Base-by-base conservation (phyloP, 2,329 filamentous ascomycete genomes). In the Helotiales sp. region DNA sequence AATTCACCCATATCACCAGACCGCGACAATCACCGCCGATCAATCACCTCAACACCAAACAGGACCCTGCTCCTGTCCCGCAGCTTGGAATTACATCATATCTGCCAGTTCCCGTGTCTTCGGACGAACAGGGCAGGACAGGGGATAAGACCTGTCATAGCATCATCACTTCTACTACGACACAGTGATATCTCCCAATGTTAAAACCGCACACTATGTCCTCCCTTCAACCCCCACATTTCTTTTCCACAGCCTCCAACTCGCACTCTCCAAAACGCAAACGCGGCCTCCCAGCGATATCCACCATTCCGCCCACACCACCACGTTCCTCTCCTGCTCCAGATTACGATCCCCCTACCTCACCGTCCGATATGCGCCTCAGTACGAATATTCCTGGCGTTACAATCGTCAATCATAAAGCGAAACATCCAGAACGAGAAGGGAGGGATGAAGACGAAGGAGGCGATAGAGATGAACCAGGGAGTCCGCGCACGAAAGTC, bases 401-500 rank as follows among this genome's bases (percentile, higher is more conserved):
- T 8, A 28, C 54, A 15, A 55, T 54, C 6, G 30, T 24, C 4
- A 34, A 28, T 26, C 50, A 49, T 45, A 24, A 43, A 15, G 24
- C 10, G 3, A 54, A 59, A 20, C n/a, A 32, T 17, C 3, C 10
- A 30, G 26, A 54, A 10, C 13, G 26, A 30, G 6, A 32, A 28
- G 5, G n/a, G n/a, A 54, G 24, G n/a, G 13, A 2, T 2, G 32
- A 4, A 28, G 37, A 43, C 8, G 63, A 66, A 6, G 66, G 68
- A 26, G 67, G 70, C 11, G 34, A 22, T 22, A 45, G 70, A 15
- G 34, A 22, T 22, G 49, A 55, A 7, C 52, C 61, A 22, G 69
- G 70, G 1, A 75, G 73, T 63, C 76, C 75, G 20, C 69, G 75
- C 8, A 74, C 75, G 22, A 76, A 73, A 63, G 75, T 77, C 3